Evolutionary conservation across 306 rosid species (phyloP).

Genomic region (Fragaria ananassa): DNA sequence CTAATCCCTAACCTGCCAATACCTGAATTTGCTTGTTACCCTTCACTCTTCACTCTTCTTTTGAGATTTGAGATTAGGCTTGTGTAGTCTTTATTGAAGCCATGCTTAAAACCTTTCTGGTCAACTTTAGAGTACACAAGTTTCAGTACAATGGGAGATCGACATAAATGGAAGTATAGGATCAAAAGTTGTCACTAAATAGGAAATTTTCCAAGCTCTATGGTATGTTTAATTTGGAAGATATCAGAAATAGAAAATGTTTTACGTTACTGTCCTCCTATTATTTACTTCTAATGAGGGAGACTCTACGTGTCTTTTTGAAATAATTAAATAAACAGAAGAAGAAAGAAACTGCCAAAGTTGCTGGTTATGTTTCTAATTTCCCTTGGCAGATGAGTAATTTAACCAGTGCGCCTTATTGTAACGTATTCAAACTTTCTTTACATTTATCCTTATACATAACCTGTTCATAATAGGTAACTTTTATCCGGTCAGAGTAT

Average conservation of each 20-base stretch:
- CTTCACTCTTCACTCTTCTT: not conserved
- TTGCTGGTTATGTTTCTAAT: not conserved
- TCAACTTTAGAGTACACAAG: not conserved
- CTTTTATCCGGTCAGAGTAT: slow-evolving; percentile 19
- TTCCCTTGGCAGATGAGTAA: not conserved
- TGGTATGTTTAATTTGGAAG: not conserved
- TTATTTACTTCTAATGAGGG: not conserved
- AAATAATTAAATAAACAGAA: not conserved
- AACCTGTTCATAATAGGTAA: not conserved
- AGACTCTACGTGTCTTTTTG: not conserved
- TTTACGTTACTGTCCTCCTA: not conserved
- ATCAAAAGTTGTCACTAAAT: not conserved
- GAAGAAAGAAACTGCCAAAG: not conserved
- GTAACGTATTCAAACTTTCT: not conserved
- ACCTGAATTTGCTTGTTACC: not conserved
- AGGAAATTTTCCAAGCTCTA: not conserved
- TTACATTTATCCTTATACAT: slow-evolving; percentile 3
- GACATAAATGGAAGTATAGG: not conserved
- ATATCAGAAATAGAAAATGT: not conserved
- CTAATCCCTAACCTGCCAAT: not conserved
- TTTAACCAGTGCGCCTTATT: not conserved
- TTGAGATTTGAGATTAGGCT: not conserved
- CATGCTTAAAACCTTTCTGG: not conserved
- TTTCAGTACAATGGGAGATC: not conserved
- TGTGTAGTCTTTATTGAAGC: not conserved